Evolutionary conservation across 2,329 filamentous ascomycete species (phyloP), one percentile per base, ranked within the genome.

Genomic region (Penicillium freii): DNA sequence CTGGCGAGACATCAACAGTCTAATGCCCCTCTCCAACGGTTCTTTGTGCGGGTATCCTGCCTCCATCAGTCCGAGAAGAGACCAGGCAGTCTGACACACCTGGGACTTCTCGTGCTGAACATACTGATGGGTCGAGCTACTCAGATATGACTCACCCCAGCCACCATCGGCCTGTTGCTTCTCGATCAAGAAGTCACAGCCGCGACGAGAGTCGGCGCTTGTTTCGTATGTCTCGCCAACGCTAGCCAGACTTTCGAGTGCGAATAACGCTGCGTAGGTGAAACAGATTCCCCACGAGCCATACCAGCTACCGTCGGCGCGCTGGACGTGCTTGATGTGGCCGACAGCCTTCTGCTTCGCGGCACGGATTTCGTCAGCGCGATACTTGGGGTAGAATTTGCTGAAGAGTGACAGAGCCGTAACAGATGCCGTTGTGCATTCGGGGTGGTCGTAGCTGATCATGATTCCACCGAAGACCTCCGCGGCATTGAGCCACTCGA

Each of bases 221-320:
- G 86, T 96, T 33, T 78, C 78, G 64, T 94, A 95, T 3, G 82
- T 90, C 76, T 97, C 92, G 6, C 92, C 92, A 5, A 91, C 85
- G 46, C 87, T 89, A 6, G 86, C 83, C 65, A 99, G 81, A 61
- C 90, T 91, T 73, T 97, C 93, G 1, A 97, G 81, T 0, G 92
- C 92, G 77, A 99, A 99, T 92, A 97, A 95, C 62, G 86, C 90
- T 0, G 92, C 94, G 71, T 99, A 99, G 0, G 92, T 97, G 75
- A 96, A 99, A 78, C 94, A 99, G 68, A 99, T 95, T 51, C 91
- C 94, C 94, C 94, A 99, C 71, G 87, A 92, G 45, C 94, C 94
- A 71, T 99, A 97, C 94, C 94, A 99, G 59, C 88, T 89, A n/a
- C 94, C 94, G 66, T 97, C 91, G 0, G 82, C 73, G 2, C 84